Percentiles rank a stretch among this genome's conserved stretches.
These are phyloP conservation scores for Smithsoniella earleae DNA, from an alignment of 163 green algal species.

Conservation along the genomic window DNA sequence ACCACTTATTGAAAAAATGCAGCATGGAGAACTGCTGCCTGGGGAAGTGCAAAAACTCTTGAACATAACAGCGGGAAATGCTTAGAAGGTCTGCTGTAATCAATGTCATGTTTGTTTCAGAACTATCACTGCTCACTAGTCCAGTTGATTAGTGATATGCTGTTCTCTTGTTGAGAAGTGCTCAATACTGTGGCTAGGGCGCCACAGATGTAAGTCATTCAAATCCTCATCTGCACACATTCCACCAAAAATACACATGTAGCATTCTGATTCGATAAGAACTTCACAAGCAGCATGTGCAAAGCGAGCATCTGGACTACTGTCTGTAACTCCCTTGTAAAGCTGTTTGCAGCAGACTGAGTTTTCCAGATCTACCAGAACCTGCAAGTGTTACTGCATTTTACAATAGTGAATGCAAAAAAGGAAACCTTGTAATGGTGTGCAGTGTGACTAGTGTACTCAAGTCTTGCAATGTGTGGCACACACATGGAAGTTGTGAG, in stretches of 20 bases:
- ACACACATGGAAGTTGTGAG: no score
- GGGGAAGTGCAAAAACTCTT: constrained; percentile 38
- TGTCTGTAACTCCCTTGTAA: no score
- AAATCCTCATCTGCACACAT: neutral
- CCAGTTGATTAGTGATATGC: no score
- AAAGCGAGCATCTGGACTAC: neutral
- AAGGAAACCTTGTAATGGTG: neutral
- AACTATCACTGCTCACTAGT: no score
- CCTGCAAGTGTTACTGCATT: neutral
- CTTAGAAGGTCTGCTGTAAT: neutral
- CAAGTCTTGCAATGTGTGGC: neutral
- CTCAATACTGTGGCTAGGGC: no score
- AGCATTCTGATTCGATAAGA: no score
- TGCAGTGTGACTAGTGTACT: neutral
- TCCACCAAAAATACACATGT: constrained; percentile 9
- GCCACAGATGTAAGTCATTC: no score
- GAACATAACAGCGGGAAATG: constrained; percentile 4
- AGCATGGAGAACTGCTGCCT: constrained; percentile 77
- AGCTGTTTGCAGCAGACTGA: neutral
- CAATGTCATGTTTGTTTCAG: no score
- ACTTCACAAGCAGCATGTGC: constrained; percentile 17
- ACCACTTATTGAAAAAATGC: constrained; percentile 85
- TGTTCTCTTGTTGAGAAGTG: no score
- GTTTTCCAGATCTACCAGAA: neutral
- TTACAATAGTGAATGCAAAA: neutral